Percentiles rank a stretch among this genome's conserved stretches.
phyloP scores from a whole-genome alignment of 805 yeast species.

The Schwanniomyces occidentalis region DNA sequence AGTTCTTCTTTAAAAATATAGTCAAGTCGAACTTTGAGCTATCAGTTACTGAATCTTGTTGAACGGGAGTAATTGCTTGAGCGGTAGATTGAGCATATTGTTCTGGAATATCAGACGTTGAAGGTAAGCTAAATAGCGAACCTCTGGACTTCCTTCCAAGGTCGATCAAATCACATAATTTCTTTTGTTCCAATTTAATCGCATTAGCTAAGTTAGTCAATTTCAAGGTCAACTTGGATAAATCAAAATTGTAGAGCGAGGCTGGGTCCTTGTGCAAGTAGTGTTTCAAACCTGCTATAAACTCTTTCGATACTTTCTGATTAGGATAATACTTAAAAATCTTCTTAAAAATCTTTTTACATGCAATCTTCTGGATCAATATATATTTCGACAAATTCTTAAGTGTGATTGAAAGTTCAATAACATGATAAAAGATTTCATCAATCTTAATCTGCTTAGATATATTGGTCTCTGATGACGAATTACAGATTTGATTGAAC shows the following conservation, averaged over 20 bases:
- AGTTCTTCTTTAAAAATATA: slow-evolving; percentile 36
- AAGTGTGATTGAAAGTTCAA: slow-evolving; percentile 46
- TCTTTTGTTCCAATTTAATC: slow-evolving; percentile 14
- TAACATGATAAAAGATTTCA: slow-evolving; percentile 35
- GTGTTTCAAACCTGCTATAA: slow-evolving; percentile 30
- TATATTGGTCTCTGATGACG: background rate
- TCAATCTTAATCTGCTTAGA: slow-evolving; percentile 19
- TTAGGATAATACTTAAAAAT: slow-evolving; percentile 48
- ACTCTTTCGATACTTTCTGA: slow-evolving; percentile 17
- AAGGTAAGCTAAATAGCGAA: background rate
- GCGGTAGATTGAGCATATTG: background rate
- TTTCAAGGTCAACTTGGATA: slow-evolving; percentile 61
- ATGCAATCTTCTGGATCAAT: slow-evolving; percentile 69
- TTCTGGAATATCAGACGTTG: background rate
- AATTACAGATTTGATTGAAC: slow-evolving; percentile 4
- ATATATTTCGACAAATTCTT: slow-evolving; percentile 72
- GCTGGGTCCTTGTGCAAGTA: slow-evolving; percentile 43
- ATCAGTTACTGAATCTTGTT: slow-evolving; percentile 10
- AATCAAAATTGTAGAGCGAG: slow-evolving; percentile 61
- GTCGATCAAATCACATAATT: background rate
- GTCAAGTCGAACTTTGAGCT: slow-evolving; percentile 32
- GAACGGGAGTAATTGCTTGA: slow-evolving; percentile 1
- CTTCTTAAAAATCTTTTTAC: slow-evolving; percentile 73
- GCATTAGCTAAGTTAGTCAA: slow-evolving; percentile 38
- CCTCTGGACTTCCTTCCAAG: background rate